Evolutionary conservation across 805 yeast species (phyloP).

Genomic region (Candida broadrunensis): DNA sequence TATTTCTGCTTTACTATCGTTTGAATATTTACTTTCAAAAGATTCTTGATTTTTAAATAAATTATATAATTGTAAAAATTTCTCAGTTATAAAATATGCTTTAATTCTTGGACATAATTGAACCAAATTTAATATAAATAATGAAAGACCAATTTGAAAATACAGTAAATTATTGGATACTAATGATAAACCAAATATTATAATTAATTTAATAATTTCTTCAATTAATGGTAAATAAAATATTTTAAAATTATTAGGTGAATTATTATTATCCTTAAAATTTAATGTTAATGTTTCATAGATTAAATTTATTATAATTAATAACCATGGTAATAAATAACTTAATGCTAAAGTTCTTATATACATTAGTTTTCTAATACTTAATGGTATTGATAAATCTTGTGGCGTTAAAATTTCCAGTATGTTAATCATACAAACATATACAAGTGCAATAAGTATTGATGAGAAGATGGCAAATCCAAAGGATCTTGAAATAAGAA

Average conservation of each 20-base stretch:
- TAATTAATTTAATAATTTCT: neutral
- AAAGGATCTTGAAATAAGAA: no score
- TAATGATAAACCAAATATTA: neutral
- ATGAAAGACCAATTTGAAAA: neutral
- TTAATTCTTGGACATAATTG: neutral
- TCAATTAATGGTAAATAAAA: neutral
- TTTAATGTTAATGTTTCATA: neutral
- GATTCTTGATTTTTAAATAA: constrained; percentile 15
- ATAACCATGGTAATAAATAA: neutral
- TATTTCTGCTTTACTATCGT: constrained; percentile 8
- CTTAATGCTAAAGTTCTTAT: neutral
- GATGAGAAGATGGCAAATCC: no score
- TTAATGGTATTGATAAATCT: neutral
- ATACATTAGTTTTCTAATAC: neutral
- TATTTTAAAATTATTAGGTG: no score
- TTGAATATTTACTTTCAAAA: constrained; percentile 7
- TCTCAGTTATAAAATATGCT: neutral
- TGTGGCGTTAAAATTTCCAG: neutral
- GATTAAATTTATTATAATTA: neutral
- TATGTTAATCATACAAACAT: neutral
- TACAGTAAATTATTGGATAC: neutral
- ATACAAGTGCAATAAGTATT: no score
- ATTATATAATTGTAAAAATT: constrained; percentile 14
- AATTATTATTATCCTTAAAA: no score
- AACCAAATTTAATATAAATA: neutral